Evolutionary conservation across 192 early-diverging fungal genomes (phyloP).

Genomic region (Chytriomyces sp.): DNA sequence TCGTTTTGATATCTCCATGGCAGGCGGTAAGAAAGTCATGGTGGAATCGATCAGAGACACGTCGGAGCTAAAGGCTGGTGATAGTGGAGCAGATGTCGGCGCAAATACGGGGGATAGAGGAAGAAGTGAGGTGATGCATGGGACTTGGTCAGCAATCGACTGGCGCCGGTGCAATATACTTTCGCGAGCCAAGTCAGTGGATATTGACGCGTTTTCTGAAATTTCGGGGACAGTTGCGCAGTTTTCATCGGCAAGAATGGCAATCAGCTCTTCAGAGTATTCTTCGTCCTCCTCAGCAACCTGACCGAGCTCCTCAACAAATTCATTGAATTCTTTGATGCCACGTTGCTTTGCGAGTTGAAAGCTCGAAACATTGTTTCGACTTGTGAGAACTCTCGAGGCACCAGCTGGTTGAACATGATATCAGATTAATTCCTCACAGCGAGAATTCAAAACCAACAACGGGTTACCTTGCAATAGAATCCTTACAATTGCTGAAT

Average conservation of each 20-base stretch:
- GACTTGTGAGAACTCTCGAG: constrained; percentile 8
- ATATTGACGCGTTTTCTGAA: too few species aligned
- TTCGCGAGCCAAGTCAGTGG: too few species aligned
- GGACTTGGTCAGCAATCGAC: too few species aligned
- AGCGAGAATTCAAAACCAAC: not conserved
- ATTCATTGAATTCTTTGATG: not conserved
- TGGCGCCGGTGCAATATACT: too few species aligned
- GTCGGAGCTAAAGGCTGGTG: not conserved
- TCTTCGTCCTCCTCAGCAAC: not conserved
- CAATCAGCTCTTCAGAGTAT: not conserved
- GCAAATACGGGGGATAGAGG: not conserved
- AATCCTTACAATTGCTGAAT: constrained; percentile 22
- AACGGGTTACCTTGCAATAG: constrained; percentile 35
- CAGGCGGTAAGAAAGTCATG: constrained; percentile 1
- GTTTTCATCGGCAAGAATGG: not conserved
- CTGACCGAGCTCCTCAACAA: not conserved
- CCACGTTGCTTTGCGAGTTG: constrained; percentile 15
- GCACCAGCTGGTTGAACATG: constrained; percentile 29
- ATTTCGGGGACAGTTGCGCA: not conserved
- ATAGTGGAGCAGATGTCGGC: not conserved
- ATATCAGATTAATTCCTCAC: too few species aligned
- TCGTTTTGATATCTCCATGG: constrained; percentile 23
- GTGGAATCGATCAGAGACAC: constrained; percentile 10
- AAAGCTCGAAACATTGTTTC: constrained; percentile 27
- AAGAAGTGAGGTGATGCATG: not conserved